These are phyloP conservation scores for Aotearoamyces nothofagi DNA, from an alignment of 2,329 filamentous ascomycete species.

Conservation along the genomic window DNA sequence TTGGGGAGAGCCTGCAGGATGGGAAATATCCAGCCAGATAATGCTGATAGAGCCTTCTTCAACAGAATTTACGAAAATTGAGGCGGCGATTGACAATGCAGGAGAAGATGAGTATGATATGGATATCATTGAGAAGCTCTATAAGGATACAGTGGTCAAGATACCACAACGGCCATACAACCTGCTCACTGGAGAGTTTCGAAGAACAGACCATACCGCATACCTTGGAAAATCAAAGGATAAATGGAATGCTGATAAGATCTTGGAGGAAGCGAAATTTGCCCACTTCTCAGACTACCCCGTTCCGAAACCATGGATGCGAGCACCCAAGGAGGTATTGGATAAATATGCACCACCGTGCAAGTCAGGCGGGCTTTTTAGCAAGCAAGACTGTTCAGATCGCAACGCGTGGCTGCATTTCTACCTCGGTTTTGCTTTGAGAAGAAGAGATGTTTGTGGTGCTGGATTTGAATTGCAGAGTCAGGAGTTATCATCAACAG, in stretches of 20 bases:
- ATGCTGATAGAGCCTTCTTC: constrained; percentile 45
- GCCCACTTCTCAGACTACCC: constrained; percentile 63
- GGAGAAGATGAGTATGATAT: constrained; percentile 30
- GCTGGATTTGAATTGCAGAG: neutral
- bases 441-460: neutral
- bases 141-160: constrained; percentile 33
- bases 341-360: no score
- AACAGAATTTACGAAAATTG: constrained; percentile 26
- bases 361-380: no score
- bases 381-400: neutral
- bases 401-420: neutral
- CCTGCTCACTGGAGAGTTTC: constrained; percentile 39
- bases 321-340: no score
- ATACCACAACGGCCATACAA: constrained; percentile 39
- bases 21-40: constrained; percentile 42
- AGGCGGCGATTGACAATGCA: constrained; percentile 8
- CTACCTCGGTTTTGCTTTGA: neutral
- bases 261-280: constrained; percentile 44
- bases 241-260: constrained; percentile 34
- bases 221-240: constrained; percentile 33
- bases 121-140: constrained; percentile 40
- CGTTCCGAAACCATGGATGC: constrained; percentile 16
- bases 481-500: neutral
- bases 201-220: constrained; percentile 27
- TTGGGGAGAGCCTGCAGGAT: constrained; percentile 41